phyloP scores from a whole-genome alignment of 2,329 filamentous ascomycete species.

The Huntiella moniliformis region DNA sequence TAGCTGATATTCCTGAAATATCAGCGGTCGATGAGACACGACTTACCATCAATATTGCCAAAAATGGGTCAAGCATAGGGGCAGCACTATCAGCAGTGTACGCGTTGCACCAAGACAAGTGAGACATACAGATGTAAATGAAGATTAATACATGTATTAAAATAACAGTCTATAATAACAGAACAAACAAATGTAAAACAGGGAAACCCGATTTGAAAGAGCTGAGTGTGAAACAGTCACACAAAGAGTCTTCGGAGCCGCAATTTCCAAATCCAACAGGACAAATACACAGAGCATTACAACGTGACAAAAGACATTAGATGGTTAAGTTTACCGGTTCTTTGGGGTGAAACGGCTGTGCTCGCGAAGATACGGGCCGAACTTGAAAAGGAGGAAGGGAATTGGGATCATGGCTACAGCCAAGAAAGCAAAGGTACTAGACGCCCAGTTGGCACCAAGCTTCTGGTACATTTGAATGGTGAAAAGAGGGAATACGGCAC shows the following conservation, averaged over 20 bases:
- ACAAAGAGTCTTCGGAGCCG: background rate
- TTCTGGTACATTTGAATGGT: constrained; percentile 33
- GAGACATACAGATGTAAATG: too few relatives aligned
- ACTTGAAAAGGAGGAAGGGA: constrained; percentile 34
- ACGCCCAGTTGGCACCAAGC: constrained; percentile 28
- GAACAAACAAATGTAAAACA: background rate
- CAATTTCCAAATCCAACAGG: too few relatives aligned
- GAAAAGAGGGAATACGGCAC: constrained; percentile 41
- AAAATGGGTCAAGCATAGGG: constrained; percentile 54
- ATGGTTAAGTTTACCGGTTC: background rate
- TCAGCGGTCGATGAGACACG: constrained; percentile 41
- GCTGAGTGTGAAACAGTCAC: background rate
- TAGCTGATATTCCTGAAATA: constrained; percentile 42
- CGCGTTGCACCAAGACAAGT: background rate
- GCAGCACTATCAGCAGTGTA: constrained; percentile 46
- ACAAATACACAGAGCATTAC: background rate
- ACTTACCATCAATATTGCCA: constrained; percentile 51
- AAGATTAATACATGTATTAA: too few relatives aligned
- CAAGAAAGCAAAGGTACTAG: constrained; percentile 28
- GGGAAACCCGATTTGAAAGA: background rate
- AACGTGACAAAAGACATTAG: background rate
- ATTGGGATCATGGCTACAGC: constrained; percentile 29
- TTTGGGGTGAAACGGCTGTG: constrained; percentile 4
- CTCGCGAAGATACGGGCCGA: constrained; percentile 23
- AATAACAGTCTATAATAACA: constrained; percentile 9